Evolutionary conservation across 129 eudicot species (phyloP).

Genomic region (Chrysanthemum seticuspe): DNA sequence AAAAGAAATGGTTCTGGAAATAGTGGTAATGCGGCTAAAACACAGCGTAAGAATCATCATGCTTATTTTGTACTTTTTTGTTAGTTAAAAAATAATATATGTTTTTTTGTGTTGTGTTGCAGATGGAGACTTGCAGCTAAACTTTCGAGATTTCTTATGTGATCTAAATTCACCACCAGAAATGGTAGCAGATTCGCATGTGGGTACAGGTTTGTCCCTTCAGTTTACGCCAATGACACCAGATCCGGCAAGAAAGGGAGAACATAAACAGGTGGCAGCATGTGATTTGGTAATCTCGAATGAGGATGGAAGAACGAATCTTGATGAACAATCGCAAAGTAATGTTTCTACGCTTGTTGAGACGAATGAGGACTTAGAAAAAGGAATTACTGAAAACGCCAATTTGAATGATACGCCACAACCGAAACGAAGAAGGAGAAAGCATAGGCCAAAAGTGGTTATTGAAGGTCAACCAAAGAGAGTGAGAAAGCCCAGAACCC

Average conservation of each 20-base stretch:
- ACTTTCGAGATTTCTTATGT: conserved; percentile 14
- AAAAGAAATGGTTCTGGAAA: conserved; percentile 10
- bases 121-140: conserved; percentile 33
- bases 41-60: conserved; percentile 22
- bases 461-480: conserved; percentile 60
- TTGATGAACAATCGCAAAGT: conserved; percentile 31
- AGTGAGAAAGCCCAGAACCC: conserved; percentile 46
- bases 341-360: conserved; percentile 36
- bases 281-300: conserved; percentile 2
- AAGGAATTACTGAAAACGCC: conserved; percentile 40
- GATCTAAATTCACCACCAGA: conserved; percentile 48
- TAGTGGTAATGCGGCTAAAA: neutral
- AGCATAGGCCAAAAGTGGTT: conserved; percentile 84
- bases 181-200: conserved; percentile 20
- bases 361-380: conserved; percentile 53
- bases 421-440: conserved; percentile 69
- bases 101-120: conserved; percentile 13
- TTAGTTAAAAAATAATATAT: neutral
- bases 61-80: neutral
- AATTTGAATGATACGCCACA: conserved; percentile 63
- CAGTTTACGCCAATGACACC: conserved; percentile 62
- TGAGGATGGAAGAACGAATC: conserved; percentile 23
- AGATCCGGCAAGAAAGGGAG: conserved; percentile 32
- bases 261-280: conserved; percentile 22
- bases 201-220: conserved; percentile 19